These are phyloP conservation scores for Syzygium jambos DNA, from an alignment of 345 rosid species.

Conservation along the genomic window DNA sequence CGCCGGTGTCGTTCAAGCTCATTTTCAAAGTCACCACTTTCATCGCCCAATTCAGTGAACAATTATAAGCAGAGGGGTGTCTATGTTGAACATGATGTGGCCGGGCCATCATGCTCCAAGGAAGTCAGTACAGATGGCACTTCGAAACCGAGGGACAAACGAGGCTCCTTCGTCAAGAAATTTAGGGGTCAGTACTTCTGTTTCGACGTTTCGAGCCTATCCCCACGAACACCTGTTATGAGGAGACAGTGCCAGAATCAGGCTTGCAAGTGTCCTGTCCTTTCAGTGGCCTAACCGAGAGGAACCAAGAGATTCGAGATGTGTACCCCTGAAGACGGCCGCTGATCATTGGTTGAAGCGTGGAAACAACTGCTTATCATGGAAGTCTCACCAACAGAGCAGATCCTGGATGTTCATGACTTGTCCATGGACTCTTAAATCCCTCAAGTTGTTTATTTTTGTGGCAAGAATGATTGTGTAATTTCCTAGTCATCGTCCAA, in stretches of 20 bases:
- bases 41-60: conserved; percentile 45
- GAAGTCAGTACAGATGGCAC: conserved; percentile 16
- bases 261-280: conserved; percentile 22
- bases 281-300: conserved; percentile 30
- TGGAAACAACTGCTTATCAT: background rate
- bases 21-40: conserved; percentile 57
- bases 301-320: background rate
- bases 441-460: background rate
- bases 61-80: conserved; percentile 43
- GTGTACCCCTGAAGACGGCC: background rate
- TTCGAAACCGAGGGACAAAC: conserved; percentile 26
- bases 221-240: conserved; percentile 30
- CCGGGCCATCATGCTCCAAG: conserved; percentile 42
- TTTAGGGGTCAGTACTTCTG: conserved; percentile 56
- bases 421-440: background rate
- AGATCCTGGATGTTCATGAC: background rate
- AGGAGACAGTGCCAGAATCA: conserved; percentile 27
- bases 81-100: conserved; percentile 27
- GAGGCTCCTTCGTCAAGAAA: conserved; percentile 29
- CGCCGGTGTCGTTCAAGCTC: conserved; percentile 67
- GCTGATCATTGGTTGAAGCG: background rate
- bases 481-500: background rate
- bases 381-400: background rate
- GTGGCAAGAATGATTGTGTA: background rate
- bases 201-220: conserved; percentile 44